Base-by-base conservation (phyloP, 495 filamentous ascomycete genomes). In the Monascus purpureus region DNA sequence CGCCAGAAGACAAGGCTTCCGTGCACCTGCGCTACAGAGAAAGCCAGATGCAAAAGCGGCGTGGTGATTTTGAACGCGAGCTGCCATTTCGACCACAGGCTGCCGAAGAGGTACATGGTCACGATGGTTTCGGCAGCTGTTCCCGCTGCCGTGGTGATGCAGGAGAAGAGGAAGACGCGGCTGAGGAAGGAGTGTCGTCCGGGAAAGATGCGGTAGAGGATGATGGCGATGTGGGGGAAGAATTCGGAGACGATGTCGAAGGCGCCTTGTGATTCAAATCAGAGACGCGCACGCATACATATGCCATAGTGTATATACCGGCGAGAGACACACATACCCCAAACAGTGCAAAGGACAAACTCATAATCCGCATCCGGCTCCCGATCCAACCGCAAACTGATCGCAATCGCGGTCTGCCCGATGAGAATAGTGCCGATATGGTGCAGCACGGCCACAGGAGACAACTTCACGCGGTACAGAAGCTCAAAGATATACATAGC, bases 211-310 rank as follows among this genome's bases (percentile, higher is more conserved):
- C 62, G 58, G 40, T 67, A 67, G 8, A 67, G 52, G 25, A 67
- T 61, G 35, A 67, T 67, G 13, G 63, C 55, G 29, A 67, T 33
- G 23, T 68, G 64, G 1, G 64, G 64, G 30, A 63, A 55, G 38
- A 67, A 61, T 39, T 68, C 64, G 20, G 55, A 61, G 6, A 68
- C 39, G 15, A 63, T 58, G 33, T 67, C 63, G 37, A 68, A 67
- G 8, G 61, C 63, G 12, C 63, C 63, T 68, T 25, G 1, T 11
- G 17, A 28, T 8, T 6, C 2, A 11, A 2, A 11, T 9, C 6
- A 20, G 25, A n/a, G n/a, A n/a, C n/a, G n/a, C n/a, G n/a, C n/a
- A n/a, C n/a, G n/a, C n/a, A n/a, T n/a, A n/a, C n/a, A n/a, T n/a
- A n/a, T n/a, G n/a, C n/a, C n/a, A n/a, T n/a, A n/a, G n/a, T n/a